Percentiles rank a stretch among this genome's conserved stretches.
Conservation (phyloP, 2,329 filamentous ascomycete species). For the Pseudocercospora macadamiae region DNA sequence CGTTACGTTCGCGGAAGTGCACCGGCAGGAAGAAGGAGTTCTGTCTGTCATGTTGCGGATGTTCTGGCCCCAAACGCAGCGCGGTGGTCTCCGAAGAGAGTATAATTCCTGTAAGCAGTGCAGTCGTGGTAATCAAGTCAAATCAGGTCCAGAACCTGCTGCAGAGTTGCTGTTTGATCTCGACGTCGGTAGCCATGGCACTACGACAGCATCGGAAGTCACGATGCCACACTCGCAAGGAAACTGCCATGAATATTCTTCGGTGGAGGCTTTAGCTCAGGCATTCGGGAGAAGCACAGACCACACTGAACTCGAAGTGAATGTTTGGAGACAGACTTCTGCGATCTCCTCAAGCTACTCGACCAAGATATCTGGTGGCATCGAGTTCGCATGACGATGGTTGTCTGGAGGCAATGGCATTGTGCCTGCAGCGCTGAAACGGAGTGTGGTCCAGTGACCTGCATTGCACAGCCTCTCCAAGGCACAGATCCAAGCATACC, state of each 20-base stretch:
- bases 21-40: neutral
- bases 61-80: too few relatives aligned
- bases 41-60: neutral
- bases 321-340: too few relatives aligned
- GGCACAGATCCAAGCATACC: neutral
- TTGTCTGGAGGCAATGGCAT: slow-evolving; percentile 1
- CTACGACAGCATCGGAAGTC: too few relatives aligned
- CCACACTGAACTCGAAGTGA: too few relatives aligned
- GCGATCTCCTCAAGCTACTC: too few relatives aligned
- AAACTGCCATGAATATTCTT: neutral
- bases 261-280: neutral
- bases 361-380: too few relatives aligned
- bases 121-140: neutral
- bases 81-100: too few relatives aligned
- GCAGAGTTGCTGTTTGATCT: neutral
- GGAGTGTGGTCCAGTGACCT: neutral
- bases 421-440: slow-evolving; percentile 5
- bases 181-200: too few relatives aligned
- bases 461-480: neutral
- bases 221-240: too few relatives aligned
- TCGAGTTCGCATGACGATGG: neutral
- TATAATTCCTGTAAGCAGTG: too few relatives aligned
- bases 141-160: neutral
- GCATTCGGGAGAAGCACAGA: too few relatives aligned
- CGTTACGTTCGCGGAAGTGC: neutral